Evolutionary conservation across 2,329 filamentous ascomycete species (phyloP).

Genomic region (Curvularia sp.): DNA sequence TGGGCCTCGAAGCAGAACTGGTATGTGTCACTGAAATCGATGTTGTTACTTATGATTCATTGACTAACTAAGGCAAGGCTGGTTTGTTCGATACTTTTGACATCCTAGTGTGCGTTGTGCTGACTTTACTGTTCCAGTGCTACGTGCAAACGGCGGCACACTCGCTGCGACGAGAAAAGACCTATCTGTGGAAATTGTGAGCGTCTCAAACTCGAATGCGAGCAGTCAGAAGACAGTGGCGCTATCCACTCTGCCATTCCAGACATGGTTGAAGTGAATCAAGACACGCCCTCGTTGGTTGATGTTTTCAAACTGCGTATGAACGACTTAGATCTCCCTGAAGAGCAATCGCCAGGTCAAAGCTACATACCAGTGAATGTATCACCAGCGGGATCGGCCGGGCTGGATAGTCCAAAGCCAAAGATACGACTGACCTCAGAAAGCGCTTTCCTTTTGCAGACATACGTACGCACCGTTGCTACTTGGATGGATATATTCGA

Average conservation of each 20-base stretch:
- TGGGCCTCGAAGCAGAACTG: slow-evolving; percentile 34
- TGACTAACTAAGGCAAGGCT: slow-evolving; percentile 12
- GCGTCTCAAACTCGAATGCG: slow-evolving; percentile 39
- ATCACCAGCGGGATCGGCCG: slow-evolving; percentile 20
- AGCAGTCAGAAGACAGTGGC: slow-evolving; percentile 33
- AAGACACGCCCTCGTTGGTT: slow-evolving; percentile 16
- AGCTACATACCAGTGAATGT: slow-evolving; percentile 18
- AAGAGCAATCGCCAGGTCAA: slow-evolving; percentile 20
- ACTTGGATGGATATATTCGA: slow-evolving; percentile 49
- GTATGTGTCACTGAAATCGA: slow-evolving; percentile 14
- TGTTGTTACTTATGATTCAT: background rate
- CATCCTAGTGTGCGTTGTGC: background rate
- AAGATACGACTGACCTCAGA: slow-evolving; percentile 35
- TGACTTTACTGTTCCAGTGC: slow-evolving; percentile 26
- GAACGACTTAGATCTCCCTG: slow-evolving; percentile 28
- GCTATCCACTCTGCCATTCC: slow-evolving; percentile 9
- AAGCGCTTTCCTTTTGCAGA: slow-evolving; percentile 42
- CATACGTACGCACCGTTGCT: slow-evolving; percentile 43
- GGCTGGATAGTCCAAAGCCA: slow-evolving; percentile 7
- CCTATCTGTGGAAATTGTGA: slow-evolving; percentile 45
- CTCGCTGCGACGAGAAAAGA: slow-evolving; percentile 45
- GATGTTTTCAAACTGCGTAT: slow-evolving; percentile 39
- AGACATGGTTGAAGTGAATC: slow-evolving; percentile 6
- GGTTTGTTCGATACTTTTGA: slow-evolving; percentile 2
- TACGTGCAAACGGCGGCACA: slow-evolving; percentile 46